Evolutionary conservation across 208 protist genomes (phyloP).

Genomic region (Polymyxa betae): DNA sequence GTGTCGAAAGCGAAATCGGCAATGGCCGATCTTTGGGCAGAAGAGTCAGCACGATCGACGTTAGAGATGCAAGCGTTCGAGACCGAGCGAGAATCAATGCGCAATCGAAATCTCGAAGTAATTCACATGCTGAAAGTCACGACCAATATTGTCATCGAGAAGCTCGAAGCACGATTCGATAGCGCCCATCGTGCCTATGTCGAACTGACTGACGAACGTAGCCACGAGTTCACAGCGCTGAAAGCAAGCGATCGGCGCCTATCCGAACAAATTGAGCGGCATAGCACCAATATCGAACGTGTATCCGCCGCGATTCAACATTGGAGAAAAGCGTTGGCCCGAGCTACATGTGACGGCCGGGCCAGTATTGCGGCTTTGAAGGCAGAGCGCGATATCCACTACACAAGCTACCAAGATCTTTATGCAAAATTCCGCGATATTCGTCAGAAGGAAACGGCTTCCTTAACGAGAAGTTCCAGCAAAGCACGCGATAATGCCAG

Average conservation of each 20-base stretch:
- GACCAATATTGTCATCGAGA: constrained; percentile 28
- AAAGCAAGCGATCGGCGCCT: not conserved
- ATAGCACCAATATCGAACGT: not conserved
- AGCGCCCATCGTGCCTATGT: not conserved
- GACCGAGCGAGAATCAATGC: not conserved
- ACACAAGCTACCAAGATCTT: not conserved
- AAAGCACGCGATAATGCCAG: not conserved
- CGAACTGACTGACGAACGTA: constrained; percentile 1
- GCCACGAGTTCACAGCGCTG: constrained; percentile 14
- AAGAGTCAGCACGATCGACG: not conserved
- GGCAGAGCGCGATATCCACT: not conserved
- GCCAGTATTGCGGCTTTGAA: not conserved
- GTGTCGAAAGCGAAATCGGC: not conserved
- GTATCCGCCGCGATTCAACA: not conserved
- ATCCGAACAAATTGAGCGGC: constrained; percentile 27
- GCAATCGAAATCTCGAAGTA: constrained; percentile 17
- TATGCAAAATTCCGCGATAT: not conserved
- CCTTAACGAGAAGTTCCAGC: not conserved
- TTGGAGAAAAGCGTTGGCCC: not conserved
- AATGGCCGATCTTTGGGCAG: constrained; percentile 22
- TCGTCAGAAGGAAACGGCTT: not conserved
- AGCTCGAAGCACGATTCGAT: constrained; percentile 38
- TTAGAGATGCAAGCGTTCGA: not conserved
- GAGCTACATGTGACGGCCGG: not conserved
- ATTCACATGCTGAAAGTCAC: constrained; percentile 38